A percentile compares a stretch with the other conserved stretches of the same genome.
phyloP scores from a whole-genome alignment of 495 filamentous ascomycete species.

The Daldinia grandis region DNA sequence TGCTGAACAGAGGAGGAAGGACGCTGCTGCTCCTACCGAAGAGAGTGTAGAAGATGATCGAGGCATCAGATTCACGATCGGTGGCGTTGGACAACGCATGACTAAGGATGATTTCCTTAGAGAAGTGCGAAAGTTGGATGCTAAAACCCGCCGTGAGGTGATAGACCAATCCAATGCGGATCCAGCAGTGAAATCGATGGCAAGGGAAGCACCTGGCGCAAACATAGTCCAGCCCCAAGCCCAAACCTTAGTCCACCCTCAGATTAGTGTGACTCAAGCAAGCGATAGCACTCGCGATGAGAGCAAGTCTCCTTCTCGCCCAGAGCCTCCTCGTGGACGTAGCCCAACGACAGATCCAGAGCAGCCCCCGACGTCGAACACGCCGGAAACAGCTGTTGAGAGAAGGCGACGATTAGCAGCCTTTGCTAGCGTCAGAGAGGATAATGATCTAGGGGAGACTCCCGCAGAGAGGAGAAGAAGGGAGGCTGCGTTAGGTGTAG shows the following conservation, averaged over 20 bases:
- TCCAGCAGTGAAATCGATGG: constrained; percentile 61
- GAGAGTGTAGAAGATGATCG: constrained; percentile 73
- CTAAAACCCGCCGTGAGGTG: constrained; percentile 73
- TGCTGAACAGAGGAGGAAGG: constrained; percentile 52
- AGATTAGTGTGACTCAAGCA: constrained; percentile 38
- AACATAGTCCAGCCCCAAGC: constrained; percentile 29
- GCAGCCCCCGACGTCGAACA: constrained; percentile 38
- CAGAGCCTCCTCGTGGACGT: constrained; percentile 30
- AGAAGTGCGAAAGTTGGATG: constrained; percentile 82
- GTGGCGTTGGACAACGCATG: constrained; percentile 74
- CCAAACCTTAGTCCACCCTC: constrained; percentile 25
- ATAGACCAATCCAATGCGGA: constrained; percentile 74
- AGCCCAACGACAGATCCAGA: constrained; percentile 26
- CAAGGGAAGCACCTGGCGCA: constrained; percentile 56
- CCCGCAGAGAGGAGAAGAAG: constrained; percentile 83
- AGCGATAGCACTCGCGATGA: constrained; percentile 32
- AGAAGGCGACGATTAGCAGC: constrained; percentile 52
- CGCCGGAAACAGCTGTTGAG: constrained; percentile 52
- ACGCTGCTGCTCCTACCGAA: constrained; percentile 51
- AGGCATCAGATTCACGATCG: constrained; percentile 87
- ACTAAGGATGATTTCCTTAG: constrained; percentile 91
- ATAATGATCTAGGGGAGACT: constrained; percentile 71
- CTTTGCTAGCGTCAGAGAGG: constrained; percentile 48
- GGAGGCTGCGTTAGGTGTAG: constrained; percentile 82
- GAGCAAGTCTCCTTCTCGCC: constrained; percentile 27